These are phyloP conservation scores for Myrica gale DNA, from an alignment of 306 rosid genomes.

Conservation along the genomic window DNA sequence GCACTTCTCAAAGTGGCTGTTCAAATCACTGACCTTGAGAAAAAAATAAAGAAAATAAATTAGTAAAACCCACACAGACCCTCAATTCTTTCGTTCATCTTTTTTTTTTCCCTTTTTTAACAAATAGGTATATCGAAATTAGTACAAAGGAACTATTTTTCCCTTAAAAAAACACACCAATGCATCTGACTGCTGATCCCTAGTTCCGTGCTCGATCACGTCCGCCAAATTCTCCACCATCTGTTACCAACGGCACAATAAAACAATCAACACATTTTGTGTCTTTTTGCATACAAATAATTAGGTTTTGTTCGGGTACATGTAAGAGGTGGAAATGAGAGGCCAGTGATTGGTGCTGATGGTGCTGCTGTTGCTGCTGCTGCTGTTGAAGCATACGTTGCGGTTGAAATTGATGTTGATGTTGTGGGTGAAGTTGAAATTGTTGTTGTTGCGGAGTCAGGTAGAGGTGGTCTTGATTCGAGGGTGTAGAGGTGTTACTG, in stretches of 20 bases:
- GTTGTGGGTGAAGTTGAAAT: constrained; percentile 40
- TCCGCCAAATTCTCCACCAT: constrained; percentile 86
- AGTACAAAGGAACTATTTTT: background rate
- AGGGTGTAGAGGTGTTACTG: constrained; percentile 51
- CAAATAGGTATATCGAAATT: background rate
- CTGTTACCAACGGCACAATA: constrained; percentile 36
- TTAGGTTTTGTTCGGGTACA: constrained; percentile 31
- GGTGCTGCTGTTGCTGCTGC: constrained; percentile 42
- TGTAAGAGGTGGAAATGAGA: constrained; percentile 80
- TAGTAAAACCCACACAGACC: constrained; percentile 2
- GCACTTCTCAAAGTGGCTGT: constrained; percentile 83
- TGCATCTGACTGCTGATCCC: constrained; percentile 85
- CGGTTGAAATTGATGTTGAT: constrained; percentile 25
- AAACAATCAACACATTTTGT: background rate
- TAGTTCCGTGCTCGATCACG: constrained; percentile 61
- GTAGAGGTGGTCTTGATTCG: constrained; percentile 65
- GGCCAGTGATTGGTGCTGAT: constrained; percentile 80
- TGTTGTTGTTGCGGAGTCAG: constrained; percentile 58
- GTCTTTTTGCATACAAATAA: background rate
- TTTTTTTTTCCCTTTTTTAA: background rate
- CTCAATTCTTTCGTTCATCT: no score
- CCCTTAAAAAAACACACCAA: constrained; percentile 41
- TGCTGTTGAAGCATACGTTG: constrained; percentile 44
- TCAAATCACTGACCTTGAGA: constrained; percentile 66
- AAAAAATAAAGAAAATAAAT: constrained; percentile 10